phyloP scores from a whole-genome alignment of 2,329 filamentous ascomycete genomes.

The Sclerotinia trifoliorum region DNA sequence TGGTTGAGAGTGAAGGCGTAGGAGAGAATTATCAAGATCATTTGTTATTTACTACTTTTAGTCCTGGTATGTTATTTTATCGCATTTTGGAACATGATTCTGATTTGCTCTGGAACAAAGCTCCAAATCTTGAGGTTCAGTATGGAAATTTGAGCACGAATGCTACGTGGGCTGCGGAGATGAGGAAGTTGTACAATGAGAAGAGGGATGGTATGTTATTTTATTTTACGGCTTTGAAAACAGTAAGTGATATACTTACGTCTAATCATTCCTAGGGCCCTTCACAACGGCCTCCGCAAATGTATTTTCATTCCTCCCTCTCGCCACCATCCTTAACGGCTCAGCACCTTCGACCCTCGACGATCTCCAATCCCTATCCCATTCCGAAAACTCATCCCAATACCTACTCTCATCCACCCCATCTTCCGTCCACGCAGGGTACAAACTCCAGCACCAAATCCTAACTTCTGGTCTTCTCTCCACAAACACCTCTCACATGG shows the following conservation, averaged over 20 bases:
- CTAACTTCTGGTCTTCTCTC: not conserved
- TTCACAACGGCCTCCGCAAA: slow-evolving; percentile 19
- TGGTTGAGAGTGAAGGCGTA: slow-evolving; percentile 50
- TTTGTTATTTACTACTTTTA: not conserved
- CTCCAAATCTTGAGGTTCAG: slow-evolving; percentile 3
- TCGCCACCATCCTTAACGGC: slow-evolving; percentile 8
- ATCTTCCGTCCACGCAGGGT: not conserved
- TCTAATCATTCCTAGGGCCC: not conserved
- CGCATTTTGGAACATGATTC: not conserved
- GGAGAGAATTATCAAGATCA: slow-evolving; percentile 53
- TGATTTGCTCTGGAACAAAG: not conserved
- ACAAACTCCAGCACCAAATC: slow-evolving; percentile 11
- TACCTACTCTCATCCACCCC: slow-evolving; percentile 16
- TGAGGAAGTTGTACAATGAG: slow-evolving; percentile 13
- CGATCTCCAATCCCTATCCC: not conserved
- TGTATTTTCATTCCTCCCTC: slow-evolving; percentile 5
- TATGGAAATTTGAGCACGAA: slow-evolving; percentile 21
- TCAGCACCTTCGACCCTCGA: not conserved
- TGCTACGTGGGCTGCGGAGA: slow-evolving; percentile 19
- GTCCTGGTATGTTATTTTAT: not conserved
- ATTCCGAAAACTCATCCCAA: not conserved
- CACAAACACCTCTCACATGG: slow-evolving; percentile 5
- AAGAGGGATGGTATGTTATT: slow-evolving; percentile 8
- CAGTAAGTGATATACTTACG: not conserved
- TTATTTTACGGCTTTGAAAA: not conserved